Evolutionary conservation across 1,284 basidiomycete species (phyloP).

Genomic region (Ceratobasidium sp.): DNA sequence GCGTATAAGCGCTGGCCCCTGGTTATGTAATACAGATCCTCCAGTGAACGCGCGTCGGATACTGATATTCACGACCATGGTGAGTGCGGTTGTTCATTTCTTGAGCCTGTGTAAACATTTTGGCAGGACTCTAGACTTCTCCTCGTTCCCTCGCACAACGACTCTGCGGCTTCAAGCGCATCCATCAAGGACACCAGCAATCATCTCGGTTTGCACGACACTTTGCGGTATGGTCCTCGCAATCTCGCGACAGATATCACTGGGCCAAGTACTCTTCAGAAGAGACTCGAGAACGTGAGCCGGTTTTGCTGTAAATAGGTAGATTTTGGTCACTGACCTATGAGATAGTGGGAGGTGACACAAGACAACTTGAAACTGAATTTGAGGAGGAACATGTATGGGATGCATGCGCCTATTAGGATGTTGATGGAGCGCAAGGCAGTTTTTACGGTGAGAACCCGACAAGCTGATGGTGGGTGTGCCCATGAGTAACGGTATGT

Average conservation of each 20-base stretch:
- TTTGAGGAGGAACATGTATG: constrained; percentile 85
- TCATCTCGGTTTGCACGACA: constrained; percentile 80
- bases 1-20: constrained; percentile 9
- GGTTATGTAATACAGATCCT: constrained; percentile 28
- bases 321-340: not conserved
- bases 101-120: not conserved
- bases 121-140: constrained; percentile 55
- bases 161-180: constrained; percentile 64
- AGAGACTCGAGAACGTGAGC: constrained; percentile 73
- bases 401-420: constrained; percentile 88
- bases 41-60: constrained; percentile 39
- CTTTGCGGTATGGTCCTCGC: constrained; percentile 77
- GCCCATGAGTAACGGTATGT: constrained; percentile 26
- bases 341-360: constrained; percentile 86
- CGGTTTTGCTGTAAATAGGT: not conserved
- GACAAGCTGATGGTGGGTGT: not conserved
- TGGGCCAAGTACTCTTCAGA: constrained; percentile 65
- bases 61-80: constrained; percentile 33
- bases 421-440: constrained; percentile 94
- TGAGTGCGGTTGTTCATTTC: not conserved
- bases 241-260: constrained; percentile 77
- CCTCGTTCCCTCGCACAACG: constrained; percentile 66
- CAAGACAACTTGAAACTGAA: constrained; percentile 89
- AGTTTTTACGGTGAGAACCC: constrained; percentile 71
- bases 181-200: constrained; percentile 75